Conservation (phyloP, 306 rosid species). For the Medicago lupulina region DNA sequence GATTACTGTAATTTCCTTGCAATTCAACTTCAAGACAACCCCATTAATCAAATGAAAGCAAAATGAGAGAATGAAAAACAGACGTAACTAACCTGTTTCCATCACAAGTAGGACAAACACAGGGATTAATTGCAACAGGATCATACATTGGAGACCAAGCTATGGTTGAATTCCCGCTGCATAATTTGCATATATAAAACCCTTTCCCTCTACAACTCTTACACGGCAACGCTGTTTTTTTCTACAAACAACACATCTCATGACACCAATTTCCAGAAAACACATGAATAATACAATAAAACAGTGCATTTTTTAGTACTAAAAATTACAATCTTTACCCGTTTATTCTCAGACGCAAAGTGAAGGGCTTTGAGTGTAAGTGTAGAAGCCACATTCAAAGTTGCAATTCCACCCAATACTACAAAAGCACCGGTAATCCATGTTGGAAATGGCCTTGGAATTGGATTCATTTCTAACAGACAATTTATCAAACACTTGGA, state of each 20-base stretch:
- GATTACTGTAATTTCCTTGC: not conserved
- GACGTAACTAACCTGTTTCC: conserved; percentile 71
- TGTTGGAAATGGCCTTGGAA: conserved; percentile 51
- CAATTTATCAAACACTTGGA: conserved; percentile 48
- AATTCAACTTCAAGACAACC: conserved; percentile 4
- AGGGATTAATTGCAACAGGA: conserved; percentile 91
- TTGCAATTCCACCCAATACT: conserved; percentile 64
- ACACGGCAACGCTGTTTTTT: conserved; percentile 69
- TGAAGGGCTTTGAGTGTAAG: conserved; percentile 65
- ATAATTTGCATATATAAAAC: conserved; percentile 82
- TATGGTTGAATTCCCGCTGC: conserved; percentile 74
- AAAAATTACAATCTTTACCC: conserved; percentile 58
- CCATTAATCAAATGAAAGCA: conserved; percentile 13
- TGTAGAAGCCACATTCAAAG: conserved; percentile 69
- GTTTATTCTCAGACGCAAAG: conserved; percentile 62
- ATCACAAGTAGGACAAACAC: conserved; percentile 93
- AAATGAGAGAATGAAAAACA: not conserved
- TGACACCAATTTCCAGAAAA: not conserved
- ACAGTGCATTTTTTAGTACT: not conserved
- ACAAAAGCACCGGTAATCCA: conserved; percentile 54
- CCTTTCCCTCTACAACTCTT: conserved; percentile 79
- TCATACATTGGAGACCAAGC: conserved; percentile 88
- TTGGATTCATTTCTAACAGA: conserved; percentile 55
- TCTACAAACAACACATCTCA: conserved; percentile 53
- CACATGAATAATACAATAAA: not conserved